These are phyloP conservation scores for Cadophora sp. DNA, from an alignment of 2,329 filamentous ascomycete genomes.

Conservation along the genomic window DNA sequence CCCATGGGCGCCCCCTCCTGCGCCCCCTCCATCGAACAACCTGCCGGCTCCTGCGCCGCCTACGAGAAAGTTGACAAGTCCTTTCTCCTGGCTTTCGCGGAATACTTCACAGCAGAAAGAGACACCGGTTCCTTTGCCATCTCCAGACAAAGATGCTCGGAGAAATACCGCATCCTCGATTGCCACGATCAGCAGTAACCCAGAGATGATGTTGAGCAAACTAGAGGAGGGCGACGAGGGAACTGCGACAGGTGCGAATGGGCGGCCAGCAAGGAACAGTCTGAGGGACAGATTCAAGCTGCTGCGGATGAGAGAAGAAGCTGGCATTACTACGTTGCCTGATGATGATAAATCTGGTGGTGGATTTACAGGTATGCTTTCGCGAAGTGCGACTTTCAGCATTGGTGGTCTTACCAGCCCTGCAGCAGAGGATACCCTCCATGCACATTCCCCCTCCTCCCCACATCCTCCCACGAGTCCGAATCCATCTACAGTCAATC, in stretches of 20 bases:
- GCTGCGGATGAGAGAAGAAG: slow-evolving; percentile 77
- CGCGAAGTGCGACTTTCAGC: slow-evolving; percentile 50
- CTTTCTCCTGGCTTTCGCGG: slow-evolving; percentile 85
- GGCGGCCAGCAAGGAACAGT: slow-evolving; percentile 63
- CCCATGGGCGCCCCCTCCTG: slow-evolving; percentile 70
- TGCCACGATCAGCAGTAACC: slow-evolving; percentile 79
- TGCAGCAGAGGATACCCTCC: slow-evolving; percentile 46
- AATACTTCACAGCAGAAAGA: slow-evolving; percentile 66
- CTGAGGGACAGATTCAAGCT: slow-evolving; percentile 81
- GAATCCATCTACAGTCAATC: slow-evolving; percentile 48
- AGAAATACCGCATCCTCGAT: slow-evolving; percentile 83
- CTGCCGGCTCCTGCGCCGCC: slow-evolving; percentile 39
- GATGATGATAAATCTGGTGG: slow-evolving; percentile 51
- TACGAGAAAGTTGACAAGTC: slow-evolving; percentile 79
- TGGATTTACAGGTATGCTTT: slow-evolving; percentile 50
- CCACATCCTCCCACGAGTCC: slow-evolving; percentile 47
- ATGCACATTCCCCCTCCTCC: slow-evolving; percentile 50
- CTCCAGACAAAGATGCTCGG: slow-evolving; percentile 51
- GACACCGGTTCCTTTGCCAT: slow-evolving; percentile 52
- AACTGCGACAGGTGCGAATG: slow-evolving; percentile 56
- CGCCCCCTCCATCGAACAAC: slow-evolving; percentile 33
- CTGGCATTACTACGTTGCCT: slow-evolving; percentile 59
- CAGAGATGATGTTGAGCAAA: slow-evolving; percentile 78
- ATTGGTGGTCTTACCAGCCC: slow-evolving; percentile 54
- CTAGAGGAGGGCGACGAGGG: slow-evolving; percentile 80